phyloP scores from a whole-genome alignment of 75 land plant genomes.

The Ceratopteris richardii region DNA sequence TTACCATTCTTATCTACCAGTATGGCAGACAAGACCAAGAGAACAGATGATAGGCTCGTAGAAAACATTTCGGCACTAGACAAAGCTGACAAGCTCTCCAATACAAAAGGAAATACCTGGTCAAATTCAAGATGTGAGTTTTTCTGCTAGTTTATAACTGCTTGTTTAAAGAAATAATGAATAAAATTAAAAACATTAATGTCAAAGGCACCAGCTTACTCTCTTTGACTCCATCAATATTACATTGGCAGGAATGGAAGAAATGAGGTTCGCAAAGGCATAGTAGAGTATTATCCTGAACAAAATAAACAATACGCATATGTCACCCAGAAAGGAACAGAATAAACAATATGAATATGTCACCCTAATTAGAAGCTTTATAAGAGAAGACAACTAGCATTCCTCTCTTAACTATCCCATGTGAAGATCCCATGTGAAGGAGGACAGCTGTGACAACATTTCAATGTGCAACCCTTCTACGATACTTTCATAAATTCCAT shows the following conservation, averaged over 20 bases:
- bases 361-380: too few relatives aligned
- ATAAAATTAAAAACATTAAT: neutral
- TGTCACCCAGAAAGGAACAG: too few relatives aligned
- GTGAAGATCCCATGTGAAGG: too few relatives aligned
- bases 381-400: too few relatives aligned
- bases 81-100: constrained; percentile 46
- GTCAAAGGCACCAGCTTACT: constrained; percentile 39
- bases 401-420: too few relatives aligned
- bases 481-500: too few relatives aligned
- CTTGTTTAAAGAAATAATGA: neutral
- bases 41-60: constrained; percentile 35
- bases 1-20: constrained; percentile 67
- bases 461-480: too few relatives aligned
- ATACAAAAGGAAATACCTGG: constrained; percentile 54
- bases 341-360: too few relatives aligned
- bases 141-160: too few relatives aligned
- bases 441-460: too few relatives aligned
- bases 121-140: too few relatives aligned
- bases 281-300: constrained; percentile 55
- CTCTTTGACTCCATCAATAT: constrained; percentile 48
- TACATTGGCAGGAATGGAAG: constrained; percentile 52
- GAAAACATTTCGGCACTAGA: constrained; percentile 37
- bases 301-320: too few relatives aligned
- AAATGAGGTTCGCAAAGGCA: constrained; percentile 58
- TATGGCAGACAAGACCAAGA: constrained; percentile 68